phyloP scores from a whole-genome alignment of 2,329 filamentous ascomycete genomes.

The Aspergillus fructus region DNA sequence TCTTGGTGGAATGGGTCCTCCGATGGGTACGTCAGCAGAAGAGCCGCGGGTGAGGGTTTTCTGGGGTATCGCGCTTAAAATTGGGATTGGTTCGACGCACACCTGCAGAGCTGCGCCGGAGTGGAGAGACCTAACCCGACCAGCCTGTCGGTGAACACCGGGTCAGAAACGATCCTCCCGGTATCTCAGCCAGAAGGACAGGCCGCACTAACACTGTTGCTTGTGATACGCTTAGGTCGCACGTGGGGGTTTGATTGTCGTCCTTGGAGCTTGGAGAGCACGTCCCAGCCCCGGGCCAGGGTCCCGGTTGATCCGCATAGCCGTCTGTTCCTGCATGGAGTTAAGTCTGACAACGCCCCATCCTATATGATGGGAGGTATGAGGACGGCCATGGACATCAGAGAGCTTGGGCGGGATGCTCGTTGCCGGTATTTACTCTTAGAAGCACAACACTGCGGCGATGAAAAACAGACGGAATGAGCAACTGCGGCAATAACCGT shows the following conservation, averaged over 20 bases:
- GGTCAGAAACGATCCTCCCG: background rate
- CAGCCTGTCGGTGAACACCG: slow-evolving; percentile 10
- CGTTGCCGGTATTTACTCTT: background rate
- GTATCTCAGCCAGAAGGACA: background rate
- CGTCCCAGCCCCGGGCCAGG: background rate
- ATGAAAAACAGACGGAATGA: background rate
- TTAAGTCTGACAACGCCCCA: background rate
- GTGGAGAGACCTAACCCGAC: slow-evolving; percentile 10
- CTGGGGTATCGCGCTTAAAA: background rate
- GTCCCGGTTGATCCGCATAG: slow-evolving; percentile 3
- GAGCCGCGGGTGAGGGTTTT: slow-evolving; percentile 19
- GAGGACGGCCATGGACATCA: background rate
- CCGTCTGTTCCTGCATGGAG: slow-evolving; percentile 11
- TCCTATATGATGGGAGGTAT: background rate
- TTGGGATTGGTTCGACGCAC: slow-evolving; percentile 7
- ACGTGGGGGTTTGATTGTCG: slow-evolving; percentile 3
- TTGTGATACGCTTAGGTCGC: slow-evolving; percentile 4
- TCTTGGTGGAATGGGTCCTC: slow-evolving; percentile 46
- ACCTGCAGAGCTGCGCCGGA: slow-evolving; percentile 12
- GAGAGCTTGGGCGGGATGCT: background rate
- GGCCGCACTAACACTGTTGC: background rate
- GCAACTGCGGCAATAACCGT: background rate
- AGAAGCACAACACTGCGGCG: background rate
- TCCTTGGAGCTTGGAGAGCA: background rate
- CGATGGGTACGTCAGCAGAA: slow-evolving; percentile 34